phyloP scores from a whole-genome alignment of 768 basidiomycete species.

The Phlegmacium glaucopus region DNA sequence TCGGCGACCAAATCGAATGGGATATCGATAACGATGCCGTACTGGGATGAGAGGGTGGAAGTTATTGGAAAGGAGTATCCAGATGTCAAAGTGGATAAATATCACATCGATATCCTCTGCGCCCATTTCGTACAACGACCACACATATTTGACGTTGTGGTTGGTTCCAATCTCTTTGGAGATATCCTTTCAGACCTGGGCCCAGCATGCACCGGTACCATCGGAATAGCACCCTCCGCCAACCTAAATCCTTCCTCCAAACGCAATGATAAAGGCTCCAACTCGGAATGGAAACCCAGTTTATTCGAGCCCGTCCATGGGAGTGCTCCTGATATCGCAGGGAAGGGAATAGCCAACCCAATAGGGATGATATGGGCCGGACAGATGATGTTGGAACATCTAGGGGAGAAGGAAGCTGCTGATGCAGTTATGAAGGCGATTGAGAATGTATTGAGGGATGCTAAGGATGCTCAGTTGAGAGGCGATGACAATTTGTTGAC shows the following conservation, averaged over 20 bases:
- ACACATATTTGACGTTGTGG: constrained; percentile 50
- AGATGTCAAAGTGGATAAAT: constrained; percentile 44
- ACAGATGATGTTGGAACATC: constrained; percentile 50
- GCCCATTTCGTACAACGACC: constrained; percentile 45
- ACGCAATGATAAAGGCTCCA: constrained; percentile 21
- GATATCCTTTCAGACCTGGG: constrained; percentile 57
- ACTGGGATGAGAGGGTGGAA: constrained; percentile 45
- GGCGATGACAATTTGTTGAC: constrained; percentile 28
- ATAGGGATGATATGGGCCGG: constrained; percentile 55
- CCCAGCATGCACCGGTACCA: constrained; percentile 51
- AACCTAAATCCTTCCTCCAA: constrained; percentile 40
- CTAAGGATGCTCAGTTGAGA: constrained; percentile 20
- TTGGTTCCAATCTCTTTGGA: constrained; percentile 52
- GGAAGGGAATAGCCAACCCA: constrained; percentile 52
- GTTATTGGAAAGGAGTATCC: constrained; percentile 50
- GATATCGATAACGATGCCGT: constrained; percentile 45
- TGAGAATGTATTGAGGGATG: constrained; percentile 30
- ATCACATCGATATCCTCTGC: constrained; percentile 51
- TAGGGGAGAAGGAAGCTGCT: constrained; percentile 39
- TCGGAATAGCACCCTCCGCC: constrained; percentile 53
- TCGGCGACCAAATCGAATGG: constrained; percentile 54
- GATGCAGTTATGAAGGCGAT: constrained; percentile 38
- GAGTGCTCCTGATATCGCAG: constrained; percentile 55
- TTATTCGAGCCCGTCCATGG: constrained; percentile 57
- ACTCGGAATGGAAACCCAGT: constrained; percentile 40